Evolutionary conservation across 2,329 filamentous ascomycete species (phyloP), one percentile per base, ranked within the genome.

Genomic region (Conoideocrella luteorostrata): DNA sequence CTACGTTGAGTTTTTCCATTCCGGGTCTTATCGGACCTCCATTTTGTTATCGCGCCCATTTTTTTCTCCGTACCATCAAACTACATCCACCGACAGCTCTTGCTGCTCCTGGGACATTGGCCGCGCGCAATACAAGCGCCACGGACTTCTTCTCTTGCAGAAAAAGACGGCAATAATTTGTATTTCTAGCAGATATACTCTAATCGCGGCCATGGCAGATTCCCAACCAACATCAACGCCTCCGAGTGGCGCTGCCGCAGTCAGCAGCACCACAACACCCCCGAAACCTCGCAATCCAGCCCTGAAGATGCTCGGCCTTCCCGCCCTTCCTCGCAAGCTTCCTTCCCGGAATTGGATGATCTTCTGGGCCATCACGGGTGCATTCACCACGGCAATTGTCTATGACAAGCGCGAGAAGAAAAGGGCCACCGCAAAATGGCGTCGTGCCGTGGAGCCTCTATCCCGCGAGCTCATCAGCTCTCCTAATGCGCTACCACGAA

Each of bases 271-370:
- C 17, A 26, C 36, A 15, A 39, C 23, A 62, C 67, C 49, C 56
- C 68, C 37, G 65, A 71, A 56, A 40, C 56, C 52, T 21, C 71
- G 76, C 39, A 91, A 91, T 66, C 84, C 83, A 34, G 85, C 81
- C 43, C 78, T 88, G 56, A 79, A 78, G 50, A 86, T 87, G 76
- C 80, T 93, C 69, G 91, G 91, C 45, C 71, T 98, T 46, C 91
- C 91, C 40, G 86, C 84, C 53, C 78, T 96, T 48, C 85, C 86
- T 47, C 77, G 82, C 55, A 88, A 82, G 65, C 80, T 98, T 15
- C 93, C 93, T 7, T 97, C 91, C 15, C 86, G 93, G 49, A 97
- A 97, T 64, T 98, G 93, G 93, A 80, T 93, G 68, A 96, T 98
- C 58, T 98, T 98, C 70, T 81, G 90, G 65, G 74, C 84, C 37